Percentiles rank a stretch among this genome's conserved stretches.
These are phyloP conservation scores for Mortierella sp. DNA, from an alignment of 371 early-diverging fungal genomes.

Conservation along the genomic window DNA sequence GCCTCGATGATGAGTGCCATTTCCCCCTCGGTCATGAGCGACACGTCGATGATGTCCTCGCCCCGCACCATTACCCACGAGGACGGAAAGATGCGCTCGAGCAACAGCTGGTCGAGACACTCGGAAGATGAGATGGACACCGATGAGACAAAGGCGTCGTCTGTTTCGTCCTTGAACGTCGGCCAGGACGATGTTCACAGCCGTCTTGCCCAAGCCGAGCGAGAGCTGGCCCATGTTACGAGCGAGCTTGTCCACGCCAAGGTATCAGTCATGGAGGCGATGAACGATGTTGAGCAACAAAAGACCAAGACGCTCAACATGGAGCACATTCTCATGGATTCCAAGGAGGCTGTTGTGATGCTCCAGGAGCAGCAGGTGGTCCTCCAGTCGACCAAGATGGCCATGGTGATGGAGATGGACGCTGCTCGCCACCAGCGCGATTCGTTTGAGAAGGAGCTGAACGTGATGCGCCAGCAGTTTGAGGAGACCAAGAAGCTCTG, in stretches of 20 bases:
- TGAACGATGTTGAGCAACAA: conserved; percentile 53
- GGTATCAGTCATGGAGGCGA: conserved; percentile 49
- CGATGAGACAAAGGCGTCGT: conserved; percentile 32
- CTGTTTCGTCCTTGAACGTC: conserved; percentile 41
- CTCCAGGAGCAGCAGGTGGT: conserved; percentile 51
- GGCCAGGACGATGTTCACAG: conserved; percentile 39
- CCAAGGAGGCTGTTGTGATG: conserved; percentile 47
- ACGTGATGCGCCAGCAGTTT: conserved; percentile 48
- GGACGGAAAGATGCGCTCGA: conserved; percentile 33
- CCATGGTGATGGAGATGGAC: conserved; percentile 49
- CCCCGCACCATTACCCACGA: conserved; percentile 40
- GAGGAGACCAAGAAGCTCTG: conserved; percentile 54
- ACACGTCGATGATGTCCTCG: conserved; percentile 41
- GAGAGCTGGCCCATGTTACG: conserved; percentile 57
- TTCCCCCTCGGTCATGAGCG: conserved; percentile 51
- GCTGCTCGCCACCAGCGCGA: conserved; percentile 44
- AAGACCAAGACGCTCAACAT: conserved; percentile 40
- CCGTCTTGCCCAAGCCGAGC: conserved; percentile 33
- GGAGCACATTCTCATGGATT: conserved; percentile 52
- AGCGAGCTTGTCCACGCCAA: conserved; percentile 49
- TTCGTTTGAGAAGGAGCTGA: conserved; percentile 31
- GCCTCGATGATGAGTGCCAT: conserved; percentile 54
- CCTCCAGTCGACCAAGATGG: conserved; percentile 43
- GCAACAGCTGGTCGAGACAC: conserved; percentile 50
- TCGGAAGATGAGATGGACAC: conserved; percentile 40